A percentile compares a stretch with the other conserved stretches of the same genome.
These are phyloP conservation scores for Moelleriella libera DNA, from an alignment of 2,329 filamentous ascomycete species.

Conservation along the genomic window DNA sequence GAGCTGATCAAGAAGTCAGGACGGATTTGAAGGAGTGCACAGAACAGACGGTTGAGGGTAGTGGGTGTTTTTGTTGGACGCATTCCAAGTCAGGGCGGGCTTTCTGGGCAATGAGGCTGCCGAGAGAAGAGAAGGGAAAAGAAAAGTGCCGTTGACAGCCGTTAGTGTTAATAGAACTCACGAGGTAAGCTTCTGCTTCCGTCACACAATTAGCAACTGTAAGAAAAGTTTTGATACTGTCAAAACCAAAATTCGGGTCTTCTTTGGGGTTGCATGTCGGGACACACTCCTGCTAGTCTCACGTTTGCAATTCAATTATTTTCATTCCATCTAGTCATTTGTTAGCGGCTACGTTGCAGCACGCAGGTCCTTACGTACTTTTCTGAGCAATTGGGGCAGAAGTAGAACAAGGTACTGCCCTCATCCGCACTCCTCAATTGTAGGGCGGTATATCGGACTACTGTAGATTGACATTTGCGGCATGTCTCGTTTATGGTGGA, in stretches of 20 bases:
- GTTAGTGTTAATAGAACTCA: too few relatives aligned
- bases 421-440: conserved; percentile 7
- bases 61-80: neutral
- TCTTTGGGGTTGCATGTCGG: too few relatives aligned
- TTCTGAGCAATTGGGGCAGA: conserved; percentile 3
- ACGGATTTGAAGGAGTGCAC: neutral
- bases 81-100: neutral
- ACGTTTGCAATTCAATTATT: conserved; percentile 1
- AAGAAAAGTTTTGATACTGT: too few relatives aligned
- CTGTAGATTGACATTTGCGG: conserved; percentile 3
- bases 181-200: too few relatives aligned
- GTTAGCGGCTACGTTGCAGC: neutral
- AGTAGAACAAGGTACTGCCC: conserved; percentile 7
- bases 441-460: conserved; percentile 6
- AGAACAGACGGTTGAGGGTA: neutral
- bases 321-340: conserved; percentile 4
- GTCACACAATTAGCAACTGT: too few relatives aligned
- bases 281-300: too few relatives aligned
- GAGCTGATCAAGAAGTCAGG: neutral
- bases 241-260: too few relatives aligned
- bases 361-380: conserved; percentile 1
- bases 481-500: conserved; percentile 4
- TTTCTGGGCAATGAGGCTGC: neutral
- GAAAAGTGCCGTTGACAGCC: too few relatives aligned
- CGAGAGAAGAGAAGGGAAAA: neutral